Conservation (phyloP, 805 yeast genomes). For the Kazachstania martiniae region DNA sequence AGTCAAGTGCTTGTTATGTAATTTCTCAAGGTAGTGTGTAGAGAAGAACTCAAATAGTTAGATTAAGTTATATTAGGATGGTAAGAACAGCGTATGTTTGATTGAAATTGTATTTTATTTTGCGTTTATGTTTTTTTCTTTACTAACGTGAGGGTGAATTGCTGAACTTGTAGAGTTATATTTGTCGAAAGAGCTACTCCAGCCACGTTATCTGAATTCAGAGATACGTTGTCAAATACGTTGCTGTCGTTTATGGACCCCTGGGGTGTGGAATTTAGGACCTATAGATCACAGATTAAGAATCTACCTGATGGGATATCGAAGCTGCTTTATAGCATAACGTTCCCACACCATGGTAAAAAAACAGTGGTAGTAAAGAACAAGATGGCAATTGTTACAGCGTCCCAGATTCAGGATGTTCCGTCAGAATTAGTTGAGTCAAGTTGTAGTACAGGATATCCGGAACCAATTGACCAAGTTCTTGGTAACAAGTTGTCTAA, state of each 20-base stretch:
- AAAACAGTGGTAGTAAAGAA: conserved; percentile 19
- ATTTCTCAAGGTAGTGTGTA: no score
- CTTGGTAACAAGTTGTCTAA: conserved; percentile 19
- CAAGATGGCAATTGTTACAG: conserved; percentile 17
- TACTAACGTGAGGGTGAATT: conserved; percentile 1
- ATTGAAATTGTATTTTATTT: not conserved
- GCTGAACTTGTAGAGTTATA: conserved; percentile 23
- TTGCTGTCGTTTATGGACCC: conserved; percentile 15
- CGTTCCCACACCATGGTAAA: conserved; percentile 17
- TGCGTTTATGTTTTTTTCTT: not conserved
- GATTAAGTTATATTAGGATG: no score
- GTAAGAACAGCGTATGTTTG: conserved; percentile 13
- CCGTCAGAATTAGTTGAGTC: conserved; percentile 12
- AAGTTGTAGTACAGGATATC: conserved; percentile 15
- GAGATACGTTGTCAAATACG: conserved; percentile 20
- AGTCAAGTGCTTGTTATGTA: no score
- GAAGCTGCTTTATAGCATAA: conserved; percentile 21
- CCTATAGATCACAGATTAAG: conserved; percentile 20
- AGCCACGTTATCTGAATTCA: conserved; percentile 21
- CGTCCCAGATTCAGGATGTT: conserved; percentile 9
- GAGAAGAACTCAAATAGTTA: no score
- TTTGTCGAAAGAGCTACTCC: conserved; percentile 26
- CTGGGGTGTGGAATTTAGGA: conserved; percentile 25
- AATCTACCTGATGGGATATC: conserved; percentile 10
- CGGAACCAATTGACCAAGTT: conserved; percentile 19